Evolutionary conservation across 2,329 filamentous ascomycete species (phyloP), one percentile per base, ranked within the genome.

Genomic region (Polychaeton citri): DNA sequence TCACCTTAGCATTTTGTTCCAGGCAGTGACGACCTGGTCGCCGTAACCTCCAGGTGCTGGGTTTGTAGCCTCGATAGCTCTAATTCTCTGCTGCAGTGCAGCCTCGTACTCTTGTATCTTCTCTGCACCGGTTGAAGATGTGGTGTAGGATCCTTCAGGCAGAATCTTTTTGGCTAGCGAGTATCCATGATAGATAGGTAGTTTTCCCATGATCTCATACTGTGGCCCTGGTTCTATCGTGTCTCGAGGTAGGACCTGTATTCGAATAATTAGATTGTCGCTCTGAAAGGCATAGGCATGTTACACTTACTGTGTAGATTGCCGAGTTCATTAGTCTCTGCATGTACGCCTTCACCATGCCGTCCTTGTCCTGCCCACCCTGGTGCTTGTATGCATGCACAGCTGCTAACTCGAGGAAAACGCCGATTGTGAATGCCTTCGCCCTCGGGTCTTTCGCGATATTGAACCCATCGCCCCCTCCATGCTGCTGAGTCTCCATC

Each of bases 181-280:
- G n/a, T 67, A 52, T n/a, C 58, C 63, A 38, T 65, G 62, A 55
- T 56, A 63, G 16, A 65, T 45, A 9, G 59, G 54, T 7, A 63
- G 44, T 4, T 52, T 47, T 3, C 49, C 43, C 6, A 57, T 32
- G 20, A 62, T 52, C 3, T 48, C 41, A 34, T 37, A 44, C 44
- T 45, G 42, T 19, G 35, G 36, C 42, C 38, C 20, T 20, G 6
- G 7, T 15, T 10, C 24, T 7, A 28, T 15, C 3, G 24, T 7
- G 24, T 5, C 7, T 28, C 12, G 12, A 10, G 12, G 12, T 28
- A 12, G 24, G 15, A 28, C 24, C 24, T 28, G 4, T 28, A 12
- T 28, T 10, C 24, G 24, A 7, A 15, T 28, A 12, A 28, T 5
- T 7, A 12, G 7, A 10, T 5, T 12, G 5, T 7, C 12, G 24